Evolutionary conservation across 2,329 filamentous ascomycete species (phyloP).

Genomic region (Coniochaeta sp.): DNA sequence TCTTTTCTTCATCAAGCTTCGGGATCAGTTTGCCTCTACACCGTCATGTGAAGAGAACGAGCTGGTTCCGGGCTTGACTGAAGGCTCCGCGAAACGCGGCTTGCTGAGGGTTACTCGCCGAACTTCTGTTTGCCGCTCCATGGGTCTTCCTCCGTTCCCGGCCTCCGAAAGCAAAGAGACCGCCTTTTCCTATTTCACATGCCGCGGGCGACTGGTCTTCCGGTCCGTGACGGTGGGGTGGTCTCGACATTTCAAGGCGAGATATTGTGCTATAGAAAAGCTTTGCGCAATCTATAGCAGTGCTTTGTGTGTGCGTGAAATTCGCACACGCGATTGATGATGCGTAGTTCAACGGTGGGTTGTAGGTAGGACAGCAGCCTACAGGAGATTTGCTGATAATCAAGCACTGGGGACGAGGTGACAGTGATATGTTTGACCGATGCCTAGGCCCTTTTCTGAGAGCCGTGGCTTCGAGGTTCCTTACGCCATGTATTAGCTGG

Average conservation of each 20-base stretch:
- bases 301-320: neutral
- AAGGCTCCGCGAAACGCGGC: neutral
- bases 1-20: neutral
- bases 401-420: no score
- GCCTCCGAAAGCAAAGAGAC: slow-evolving; percentile 38
- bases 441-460: no score
- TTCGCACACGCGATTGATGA: neutral
- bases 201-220: slow-evolving; percentile 25
- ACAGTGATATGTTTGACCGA: no score
- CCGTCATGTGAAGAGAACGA: neutral
- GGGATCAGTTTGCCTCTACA: neutral
- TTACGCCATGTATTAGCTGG: no score
- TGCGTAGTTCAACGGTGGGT: neutral
- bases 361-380: neutral
- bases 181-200: slow-evolving; percentile 32
- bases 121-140: slow-evolving; percentile 23
- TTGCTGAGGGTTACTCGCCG: slow-evolving; percentile 35
- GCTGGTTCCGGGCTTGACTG: neutral
- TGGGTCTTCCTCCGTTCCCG: slow-evolving; percentile 47
- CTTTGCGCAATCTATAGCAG: neutral
- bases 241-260: slow-evolving; percentile 31
- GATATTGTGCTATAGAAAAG: neutral
- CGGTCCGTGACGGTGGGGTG: slow-evolving; percentile 43
- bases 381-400: neutral
- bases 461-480: no score